Base-by-base conservation (phyloP, 495 filamentous ascomycete species). In the Penicillium salamii region DNA sequence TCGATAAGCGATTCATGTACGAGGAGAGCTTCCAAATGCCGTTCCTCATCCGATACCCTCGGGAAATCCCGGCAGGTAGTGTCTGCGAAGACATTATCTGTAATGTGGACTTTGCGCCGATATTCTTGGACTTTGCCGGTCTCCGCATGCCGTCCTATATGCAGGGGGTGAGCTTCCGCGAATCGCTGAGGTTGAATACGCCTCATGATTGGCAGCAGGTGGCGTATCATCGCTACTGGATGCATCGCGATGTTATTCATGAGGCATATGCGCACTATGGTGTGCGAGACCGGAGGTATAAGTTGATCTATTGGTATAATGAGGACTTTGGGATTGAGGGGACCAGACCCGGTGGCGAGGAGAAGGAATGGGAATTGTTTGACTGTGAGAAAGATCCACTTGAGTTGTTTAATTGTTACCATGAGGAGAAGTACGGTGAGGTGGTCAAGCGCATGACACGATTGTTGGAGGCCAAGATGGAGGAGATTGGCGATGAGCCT, bases 1-100 rank as follows among this genome's bases (percentile, higher is more conserved):
- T 76, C 48, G 72, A 74, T 37, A 76, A 76, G 55, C 63, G 72
- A 2, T 71, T 76, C 58, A 71, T 76, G 57, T 76, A 74, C 59
- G 72, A 76, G 46, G 63, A 74, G 53, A 63, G 58, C 12, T 76
- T 76, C 52, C 67, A 76, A 43, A 76, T 76, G 72, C 70, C 70
- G 2, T 73, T 76, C 36, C 53, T 74, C 3, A 65, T 70, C 36
- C 62, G 65, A 14, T 74, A 69, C 38, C 72, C 72, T 11, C 36
- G 26, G 12, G 53, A 62, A 29, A 73, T 76, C 17, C 12, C 42
- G 7, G 41, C 65, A 0, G 65, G 62, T 2, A 61, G 38, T 15
- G 45, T 72, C 5, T 68, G 61, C 53, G 53, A 68, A 33, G 70
- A 71, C 33, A 74, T 74, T 15, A 61, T 76, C 38, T 66, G 59